Percentiles rank a stretch among this genome's conserved stretches.
phyloP scores from a whole-genome alignment of 768 basidiomycete genomes.

The Mycena epipterygia region DNA sequence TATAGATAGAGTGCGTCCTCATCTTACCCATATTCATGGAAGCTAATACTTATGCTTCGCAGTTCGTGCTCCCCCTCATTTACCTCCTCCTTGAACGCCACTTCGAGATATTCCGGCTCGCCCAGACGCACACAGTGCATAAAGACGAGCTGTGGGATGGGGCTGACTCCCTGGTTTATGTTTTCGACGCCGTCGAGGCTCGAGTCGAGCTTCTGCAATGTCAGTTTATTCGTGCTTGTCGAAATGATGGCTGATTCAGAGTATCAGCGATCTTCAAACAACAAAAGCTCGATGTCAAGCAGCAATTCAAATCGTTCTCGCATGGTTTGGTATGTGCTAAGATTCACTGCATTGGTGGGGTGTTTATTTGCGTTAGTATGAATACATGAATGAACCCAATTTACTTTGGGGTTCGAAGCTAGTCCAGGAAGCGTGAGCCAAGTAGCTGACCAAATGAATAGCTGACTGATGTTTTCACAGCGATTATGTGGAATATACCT shows the following conservation, averaged over 20 bases:
- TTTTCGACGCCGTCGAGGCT: neutral
- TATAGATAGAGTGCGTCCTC: slow-evolving; percentile 27
- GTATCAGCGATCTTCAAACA: slow-evolving; percentile 39
- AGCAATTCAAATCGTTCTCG: slow-evolving; percentile 39
- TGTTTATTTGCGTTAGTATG: slow-evolving; percentile 8
- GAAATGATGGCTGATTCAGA: neutral
- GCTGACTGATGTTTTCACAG: neutral
- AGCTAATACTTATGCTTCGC: neutral
- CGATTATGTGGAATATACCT: slow-evolving; percentile 20
- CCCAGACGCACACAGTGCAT: slow-evolving; percentile 9
- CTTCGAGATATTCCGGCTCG: slow-evolving; percentile 23
- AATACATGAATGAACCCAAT: slow-evolving; percentile 25
- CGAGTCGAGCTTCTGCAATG: slow-evolving; percentile 12
- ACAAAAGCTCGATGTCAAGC: slow-evolving; percentile 25
- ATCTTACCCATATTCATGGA: neutral
- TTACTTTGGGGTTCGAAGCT: slow-evolving; percentile 13
- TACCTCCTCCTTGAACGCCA: slow-evolving; percentile 27
- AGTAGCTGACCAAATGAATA: neutral
- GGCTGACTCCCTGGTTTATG: neutral
- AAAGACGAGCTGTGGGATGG: slow-evolving; percentile 22
- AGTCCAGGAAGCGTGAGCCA: slow-evolving; percentile 23
- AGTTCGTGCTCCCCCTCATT: slow-evolving; percentile 20
- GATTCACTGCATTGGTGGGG: neutral
- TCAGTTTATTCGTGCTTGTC: neutral
- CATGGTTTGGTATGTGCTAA: slow-evolving; percentile 41